Evolutionary conservation across 2,329 filamentous ascomycete genomes (phyloP), one percentile per base, ranked within the genome.

Genomic region (Triangularia setosa): DNA sequence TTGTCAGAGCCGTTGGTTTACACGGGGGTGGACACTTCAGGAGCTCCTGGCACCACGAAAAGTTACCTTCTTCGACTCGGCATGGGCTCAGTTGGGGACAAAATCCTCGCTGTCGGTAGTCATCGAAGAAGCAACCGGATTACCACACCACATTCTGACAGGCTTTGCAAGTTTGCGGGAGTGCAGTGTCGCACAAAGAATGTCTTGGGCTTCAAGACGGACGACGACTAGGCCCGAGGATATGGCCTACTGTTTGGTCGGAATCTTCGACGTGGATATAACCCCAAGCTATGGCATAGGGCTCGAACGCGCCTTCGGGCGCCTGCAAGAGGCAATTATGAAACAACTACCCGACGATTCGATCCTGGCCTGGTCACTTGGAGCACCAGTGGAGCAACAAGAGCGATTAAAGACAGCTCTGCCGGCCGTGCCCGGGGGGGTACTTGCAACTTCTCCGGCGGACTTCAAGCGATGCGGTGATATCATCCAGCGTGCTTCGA

Each of bases 231-330:
- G 63, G 23, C 25, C 24, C 4, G 65, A 67, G 35, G 65, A 67
- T 55, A 44, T 58, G 21, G 65, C 65, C 9, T 67, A 67, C 33
- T 65, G 63, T 25, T 40, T 67, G 16, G 23, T 67, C 16, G 65
- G 65, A 1, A 28, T 67, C 1, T 65, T 67, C 21, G 53, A 58
- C 33, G 61, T 67, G 9, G 58, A 24, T 7, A 65, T 67, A 56
- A 27, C 63, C 6, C 58, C 60, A 6, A 25, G 62, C 8, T 67
- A 65, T 25, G 65, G 63, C 6, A 60, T 64, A 35, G 63, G 65
- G 3, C 18, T 52, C 12, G 25, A 60, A 48, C 52, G 30, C 3
- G 65, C 63, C 5, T 65, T 67, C 25, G 23, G 21, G 14, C 52
- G 63, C 1, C 52, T 67, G 11, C 65, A 65, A 28, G 65, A 65